Percentiles rank a stretch among this genome's conserved stretches.
phyloP scores from a whole-genome alignment of 169 alveolate species.

The Eimeria tenella region DNA sequence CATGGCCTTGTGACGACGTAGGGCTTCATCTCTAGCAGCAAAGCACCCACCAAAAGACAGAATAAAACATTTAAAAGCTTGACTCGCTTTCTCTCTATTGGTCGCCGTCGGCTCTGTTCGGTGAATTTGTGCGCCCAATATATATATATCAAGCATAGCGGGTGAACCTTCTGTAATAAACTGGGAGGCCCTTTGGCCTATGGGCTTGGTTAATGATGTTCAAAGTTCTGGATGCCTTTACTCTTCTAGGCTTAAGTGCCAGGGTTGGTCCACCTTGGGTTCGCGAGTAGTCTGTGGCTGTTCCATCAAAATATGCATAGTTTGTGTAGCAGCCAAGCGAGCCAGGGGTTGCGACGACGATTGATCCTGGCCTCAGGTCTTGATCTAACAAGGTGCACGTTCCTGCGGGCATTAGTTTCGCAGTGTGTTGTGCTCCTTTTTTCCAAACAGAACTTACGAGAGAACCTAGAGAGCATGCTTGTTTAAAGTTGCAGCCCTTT shows the following conservation, averaged over 20 bases:
- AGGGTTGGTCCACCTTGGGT: conserved; percentile 4
- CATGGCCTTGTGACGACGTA: conserved; percentile 74
- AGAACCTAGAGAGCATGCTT: too few relatives aligned
- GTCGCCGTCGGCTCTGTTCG: too few relatives aligned
- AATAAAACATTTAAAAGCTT: too few relatives aligned
- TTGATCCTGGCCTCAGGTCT: conserved; percentile 79
- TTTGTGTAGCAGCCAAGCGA: conserved; percentile 76
- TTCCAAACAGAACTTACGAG: too few relatives aligned
- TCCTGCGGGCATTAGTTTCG: neutral
- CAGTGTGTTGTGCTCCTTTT: neutral
- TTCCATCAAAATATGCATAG: conserved; percentile 71
- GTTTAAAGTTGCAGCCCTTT: too few relatives aligned
- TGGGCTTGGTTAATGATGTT: too few relatives aligned
- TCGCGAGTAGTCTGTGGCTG: conserved; percentile 64
- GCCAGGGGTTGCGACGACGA: conserved; percentile 78
- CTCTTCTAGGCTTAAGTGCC: too few relatives aligned
- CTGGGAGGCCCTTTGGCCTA: neutral
- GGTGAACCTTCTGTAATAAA: neutral
- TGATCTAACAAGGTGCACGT: conserved; percentile 80
- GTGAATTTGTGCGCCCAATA: too few relatives aligned
- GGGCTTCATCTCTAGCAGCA: conserved; percentile 57
- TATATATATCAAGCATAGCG: too few relatives aligned
- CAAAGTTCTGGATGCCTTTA: too few relatives aligned
- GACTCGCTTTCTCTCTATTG: too few relatives aligned
- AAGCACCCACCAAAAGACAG: neutral